Base-by-base conservation (phyloP, 768 basidiomycete species). In the Hebeloma cylindrosporum region DNA sequence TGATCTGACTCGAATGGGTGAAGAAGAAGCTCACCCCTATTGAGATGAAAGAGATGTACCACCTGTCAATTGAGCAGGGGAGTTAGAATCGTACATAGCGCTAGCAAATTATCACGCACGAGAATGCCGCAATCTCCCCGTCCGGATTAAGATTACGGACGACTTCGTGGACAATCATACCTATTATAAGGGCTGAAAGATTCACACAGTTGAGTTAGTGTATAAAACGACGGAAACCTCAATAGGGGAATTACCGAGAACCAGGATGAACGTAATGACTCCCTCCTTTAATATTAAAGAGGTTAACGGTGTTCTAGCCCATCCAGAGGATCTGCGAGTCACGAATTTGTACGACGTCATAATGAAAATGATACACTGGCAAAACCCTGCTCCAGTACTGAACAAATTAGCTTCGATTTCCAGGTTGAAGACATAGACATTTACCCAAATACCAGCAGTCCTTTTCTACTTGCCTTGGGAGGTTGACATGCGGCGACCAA, bases 31-130 rank as follows among this genome's bases (percentile, higher is more conserved):
- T 17, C 14, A 52, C 51, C 36, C 36, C 46, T 8, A 33, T 28
- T 3, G 51, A 52, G 7, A 52, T 23, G n/a, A 52, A 29, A n/a
- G 51, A 17, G 6, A 50, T 29, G 17, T 53, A 53, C 52, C 52
- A 53, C 7, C 52, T 53, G 37, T 38, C 30, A 9, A 17, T 32
- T 26, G 33, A 22, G 27, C 18, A 21, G 21, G 9, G 16, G 23
- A 7, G 9, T 20, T 14, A 30, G 18, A 40, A 13, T 40, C 4
- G n/a, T 26, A 10, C 11, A 25, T 18, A 38, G 2, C 5, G 14
- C n/a, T 22, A 20, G 14, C 20, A 18, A 4, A 7, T 2, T n/a
- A 30, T 5, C 5, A 53, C 52, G 23, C 31, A 54, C 49, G 55
- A 45, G 30, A 40, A 43, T 13, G 41, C 44, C 11, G 55, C 50